phyloP scores from a whole-genome alignment of 225 moss, liverwort and hornwort genomes.

The Antitrichia curtipendula region DNA sequence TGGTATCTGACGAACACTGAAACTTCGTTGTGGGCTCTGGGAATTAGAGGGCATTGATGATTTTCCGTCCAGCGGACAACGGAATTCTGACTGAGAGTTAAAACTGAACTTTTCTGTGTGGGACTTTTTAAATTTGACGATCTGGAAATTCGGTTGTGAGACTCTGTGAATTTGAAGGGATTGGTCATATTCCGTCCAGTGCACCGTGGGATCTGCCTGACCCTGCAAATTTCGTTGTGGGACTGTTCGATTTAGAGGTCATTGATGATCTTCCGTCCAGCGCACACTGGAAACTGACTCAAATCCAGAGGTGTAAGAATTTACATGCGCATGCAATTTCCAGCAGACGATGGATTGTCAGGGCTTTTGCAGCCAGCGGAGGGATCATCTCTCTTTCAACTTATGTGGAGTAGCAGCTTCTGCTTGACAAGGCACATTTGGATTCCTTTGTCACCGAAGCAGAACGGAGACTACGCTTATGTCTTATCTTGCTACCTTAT shows the following conservation, averaged over 20 bases:
- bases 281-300: neutral
- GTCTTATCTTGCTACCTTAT: neutral
- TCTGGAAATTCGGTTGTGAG: neutral
- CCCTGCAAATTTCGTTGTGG: neutral
- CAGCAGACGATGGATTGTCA: slow-evolving; percentile 4
- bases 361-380: neutral
- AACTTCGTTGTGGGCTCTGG: neutral
- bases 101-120: neutral
- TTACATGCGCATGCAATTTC: neutral
- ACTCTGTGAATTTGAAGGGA: neutral
- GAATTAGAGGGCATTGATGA: neutral
- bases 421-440: neutral
- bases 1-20: neutral
- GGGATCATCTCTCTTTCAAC: neutral
- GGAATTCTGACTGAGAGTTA: neutral
- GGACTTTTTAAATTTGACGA: neutral
- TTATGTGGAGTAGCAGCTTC: neutral
- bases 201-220: neutral
- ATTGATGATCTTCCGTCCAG: neutral
- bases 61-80: neutral
- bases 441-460: neutral
- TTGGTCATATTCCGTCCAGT: neutral
- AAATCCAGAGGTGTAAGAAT: neutral
- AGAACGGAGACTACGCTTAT: neutral
- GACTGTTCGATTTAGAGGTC: neutral